Base-by-base conservation (phyloP, 2,329 filamentous ascomycete genomes). In the Cordyceps fumosorosea region DNA sequence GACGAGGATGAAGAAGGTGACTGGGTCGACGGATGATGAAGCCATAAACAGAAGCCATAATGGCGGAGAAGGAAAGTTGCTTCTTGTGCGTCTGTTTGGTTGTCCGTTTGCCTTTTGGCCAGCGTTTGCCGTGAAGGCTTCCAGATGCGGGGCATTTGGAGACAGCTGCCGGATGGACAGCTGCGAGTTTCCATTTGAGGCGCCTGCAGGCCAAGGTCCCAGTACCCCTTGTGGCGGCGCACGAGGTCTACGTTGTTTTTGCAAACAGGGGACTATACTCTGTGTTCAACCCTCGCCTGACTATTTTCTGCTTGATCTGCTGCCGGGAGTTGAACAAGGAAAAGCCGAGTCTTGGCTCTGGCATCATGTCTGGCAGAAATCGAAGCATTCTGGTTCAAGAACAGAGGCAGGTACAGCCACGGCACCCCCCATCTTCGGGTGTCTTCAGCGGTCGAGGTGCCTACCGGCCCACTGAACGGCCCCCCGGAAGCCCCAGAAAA, bases 401-500 rank as follows among this genome's bases (percentile, higher is more conserved):
- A 40, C 48, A 48, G 29, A 29, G 29, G 29, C 29, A 29, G 0
- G 26, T 29, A 40, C 44, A 18, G 16, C n/a, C 26, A 32, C 24
- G 7, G 14, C 24, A 5, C 44, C 6, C n/a, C 44, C 4, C n/a
- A 3, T 32, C 56, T 26, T 5, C 51, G 47, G 50, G 29, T 29
- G 29, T 29, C 29, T 6, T 7, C 29, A 29, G 29, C 29, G 29
- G 29, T 29, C 29, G 29, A 29, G 6, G 29, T 3, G 50, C 29
- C 29, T 45, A 12, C 34, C 22, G 58, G 37, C 29, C 58, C 58
- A 54, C 58, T 54, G 58, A 37, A 45, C 50, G 47, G 34, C 18
- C 22, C 45, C 55, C 55, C 40, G 20, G 55, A 40, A 32, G 61
- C 55, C 56, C 61, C 61, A 59, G 61, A 63, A 59, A 59, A 59